phyloP scores from a whole-genome alignment of 2,329 filamentous ascomycete species.

The Ceratocystis destructans region DNA sequence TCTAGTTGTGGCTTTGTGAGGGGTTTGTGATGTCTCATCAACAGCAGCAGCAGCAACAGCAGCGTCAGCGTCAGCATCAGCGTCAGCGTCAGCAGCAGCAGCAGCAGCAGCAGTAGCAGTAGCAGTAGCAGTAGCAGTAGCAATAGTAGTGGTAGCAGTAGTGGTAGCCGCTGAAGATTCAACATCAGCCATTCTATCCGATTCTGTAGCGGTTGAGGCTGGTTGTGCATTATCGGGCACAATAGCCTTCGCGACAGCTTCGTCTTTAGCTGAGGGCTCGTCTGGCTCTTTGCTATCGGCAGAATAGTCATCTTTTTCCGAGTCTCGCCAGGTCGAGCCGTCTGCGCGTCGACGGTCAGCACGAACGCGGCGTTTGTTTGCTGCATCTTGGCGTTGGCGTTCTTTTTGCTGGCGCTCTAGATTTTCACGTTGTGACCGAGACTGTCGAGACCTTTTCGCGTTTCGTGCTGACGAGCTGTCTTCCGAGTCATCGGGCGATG shows the following conservation, averaged over 20 bases:
- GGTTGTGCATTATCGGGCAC: not conserved
- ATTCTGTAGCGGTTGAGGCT: not conserved
- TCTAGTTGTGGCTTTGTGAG: not conserved
- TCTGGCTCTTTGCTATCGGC: constrained; percentile 24
- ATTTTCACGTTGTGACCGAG: constrained; percentile 47
- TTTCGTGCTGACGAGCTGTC: constrained; percentile 45
- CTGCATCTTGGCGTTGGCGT: constrained; percentile 56
- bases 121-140: not conserved
- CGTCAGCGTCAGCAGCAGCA: no score
- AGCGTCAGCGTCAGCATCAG: not conserved
- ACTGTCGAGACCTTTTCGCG: constrained; percentile 47
- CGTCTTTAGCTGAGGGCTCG: not conserved
- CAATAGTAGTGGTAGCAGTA: not conserved
- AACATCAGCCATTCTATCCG: not conserved
- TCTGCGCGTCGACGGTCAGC: constrained; percentile 69
- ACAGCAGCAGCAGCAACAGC: not conserved
- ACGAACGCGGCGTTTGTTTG: constrained; percentile 66
- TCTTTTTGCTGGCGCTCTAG: constrained; percentile 63
- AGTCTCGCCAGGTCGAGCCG: constrained; percentile 38
- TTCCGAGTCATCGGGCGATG: constrained; percentile 52
- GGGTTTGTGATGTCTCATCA: not conserved
- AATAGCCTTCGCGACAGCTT: not conserved
- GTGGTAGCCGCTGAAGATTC: not conserved
- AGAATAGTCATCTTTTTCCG: constrained; percentile 25
- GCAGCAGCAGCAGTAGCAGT: not conserved